Evolutionary conservation across 129 eudicot species (phyloP).

Genomic region (Scalesia atractyloides): DNA sequence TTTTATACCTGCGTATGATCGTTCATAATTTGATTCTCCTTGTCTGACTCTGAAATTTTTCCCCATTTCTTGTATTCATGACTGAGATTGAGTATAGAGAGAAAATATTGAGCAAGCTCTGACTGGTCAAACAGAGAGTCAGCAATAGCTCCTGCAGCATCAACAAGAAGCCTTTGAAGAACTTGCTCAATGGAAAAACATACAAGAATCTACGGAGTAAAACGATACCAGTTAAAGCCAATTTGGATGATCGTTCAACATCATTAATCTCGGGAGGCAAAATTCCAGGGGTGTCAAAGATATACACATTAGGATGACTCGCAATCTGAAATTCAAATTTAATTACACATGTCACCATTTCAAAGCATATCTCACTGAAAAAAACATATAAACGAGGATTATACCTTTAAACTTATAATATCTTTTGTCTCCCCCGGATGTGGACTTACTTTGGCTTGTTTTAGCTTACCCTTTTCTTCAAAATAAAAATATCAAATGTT

Average conservation of each 20-base stretch:
- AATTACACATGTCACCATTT: slow-evolving; percentile 1
- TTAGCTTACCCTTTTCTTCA: slow-evolving; percentile 83
- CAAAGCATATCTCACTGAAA: not conserved
- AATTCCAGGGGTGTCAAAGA: slow-evolving; percentile 87
- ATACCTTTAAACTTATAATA: slow-evolving; percentile 79
- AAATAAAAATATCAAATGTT: slow-evolving; percentile 17
- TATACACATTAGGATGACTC: slow-evolving; percentile 79
- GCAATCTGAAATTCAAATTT: slow-evolving; percentile 58
- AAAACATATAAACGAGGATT: slow-evolving; percentile 6
- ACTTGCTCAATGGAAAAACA: not conserved
- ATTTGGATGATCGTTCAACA: slow-evolving; percentile 57
- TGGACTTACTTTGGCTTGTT: slow-evolving; percentile 71
- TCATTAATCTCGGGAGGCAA: slow-evolving; percentile 71
- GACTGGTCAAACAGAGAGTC: slow-evolving; percentile 59
- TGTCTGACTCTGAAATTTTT: slow-evolving; percentile 36
- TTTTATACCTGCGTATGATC: slow-evolving; percentile 80
- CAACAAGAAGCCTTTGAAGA: not conserved
- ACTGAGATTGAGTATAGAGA: slow-evolving; percentile 54
- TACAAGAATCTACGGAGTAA: not conserved
- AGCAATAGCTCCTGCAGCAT: slow-evolving; percentile 58
- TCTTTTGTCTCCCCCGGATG: slow-evolving; percentile 76
- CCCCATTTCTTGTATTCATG: slow-evolving; percentile 69
- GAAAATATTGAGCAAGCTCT: slow-evolving; percentile 65
- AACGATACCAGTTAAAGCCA: slow-evolving; percentile 72
- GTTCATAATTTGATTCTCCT: slow-evolving; percentile 33